Evolutionary conservation across 2,329 filamentous ascomycete species (phyloP).

Genomic region (Sporothrix euskadiensis): DNA sequence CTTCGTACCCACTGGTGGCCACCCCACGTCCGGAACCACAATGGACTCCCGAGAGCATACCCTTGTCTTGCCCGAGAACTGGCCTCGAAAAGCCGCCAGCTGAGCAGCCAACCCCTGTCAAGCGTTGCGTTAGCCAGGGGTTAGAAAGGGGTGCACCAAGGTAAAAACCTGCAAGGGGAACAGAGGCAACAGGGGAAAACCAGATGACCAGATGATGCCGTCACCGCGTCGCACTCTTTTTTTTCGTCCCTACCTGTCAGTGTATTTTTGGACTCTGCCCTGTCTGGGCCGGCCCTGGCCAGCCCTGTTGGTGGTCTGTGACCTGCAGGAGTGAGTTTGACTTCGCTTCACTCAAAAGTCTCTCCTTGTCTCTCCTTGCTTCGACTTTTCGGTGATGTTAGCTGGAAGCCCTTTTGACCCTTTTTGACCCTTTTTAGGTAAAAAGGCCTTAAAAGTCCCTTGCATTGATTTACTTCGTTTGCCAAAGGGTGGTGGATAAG

Average conservation of each 20-base stretch:
- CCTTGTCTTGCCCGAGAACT: not conserved
- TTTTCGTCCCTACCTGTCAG: not conserved
- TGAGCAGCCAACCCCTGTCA: constrained; percentile 18
- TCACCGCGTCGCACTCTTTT: constrained; percentile 25
- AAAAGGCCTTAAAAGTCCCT: not conserved
- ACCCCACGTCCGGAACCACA: not conserved
- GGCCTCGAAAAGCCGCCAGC: not conserved
- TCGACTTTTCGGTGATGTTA: not conserved
- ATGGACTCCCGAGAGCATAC: not conserved
- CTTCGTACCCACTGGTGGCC: not conserved
- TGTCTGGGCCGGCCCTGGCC: not conserved
- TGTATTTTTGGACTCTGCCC: constrained; percentile 2
- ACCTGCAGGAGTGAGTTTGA: not conserved
- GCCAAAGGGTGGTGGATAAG: not conserved
- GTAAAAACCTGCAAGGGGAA: not conserved
- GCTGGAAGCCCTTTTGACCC: not conserved
- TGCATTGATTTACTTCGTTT: not conserved
- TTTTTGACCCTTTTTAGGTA: not conserved
- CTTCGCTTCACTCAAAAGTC: not conserved
- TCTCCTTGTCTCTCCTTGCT: not conserved
- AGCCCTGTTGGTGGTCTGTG: constrained; percentile 2
- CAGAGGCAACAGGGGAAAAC: not conserved
- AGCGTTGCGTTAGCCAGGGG: constrained; percentile 22
- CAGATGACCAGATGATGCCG: constrained; percentile 21
- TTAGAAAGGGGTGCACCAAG: not conserved